A percentile compares a stretch with the other conserved stretches of the same genome.
phyloP scores from a whole-genome alignment of 1,284 basidiomycete species.

The Stereum hirsutum region DNA sequence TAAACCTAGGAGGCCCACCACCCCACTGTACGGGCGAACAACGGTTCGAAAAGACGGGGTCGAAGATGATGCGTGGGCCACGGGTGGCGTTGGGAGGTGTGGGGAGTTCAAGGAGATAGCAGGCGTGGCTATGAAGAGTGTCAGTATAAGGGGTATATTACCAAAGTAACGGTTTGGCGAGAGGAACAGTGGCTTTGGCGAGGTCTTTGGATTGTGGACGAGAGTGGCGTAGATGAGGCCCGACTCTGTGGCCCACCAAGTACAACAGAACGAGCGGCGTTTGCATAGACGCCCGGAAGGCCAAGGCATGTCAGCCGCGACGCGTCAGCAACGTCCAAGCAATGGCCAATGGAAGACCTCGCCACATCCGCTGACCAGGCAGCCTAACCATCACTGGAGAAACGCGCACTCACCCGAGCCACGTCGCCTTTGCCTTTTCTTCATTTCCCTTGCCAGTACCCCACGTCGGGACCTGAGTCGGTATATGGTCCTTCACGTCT shows the following conservation, averaged over 20 bases:
- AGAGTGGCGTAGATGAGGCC: too few species aligned
- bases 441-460: constrained; percentile 8
- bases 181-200: too few species aligned
- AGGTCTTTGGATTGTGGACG: too few species aligned
- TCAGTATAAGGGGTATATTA: background rate
- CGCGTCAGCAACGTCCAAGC: too few species aligned
- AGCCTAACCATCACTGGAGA: too few species aligned
- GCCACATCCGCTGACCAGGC: too few species aligned
- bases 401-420: constrained; percentile 37
- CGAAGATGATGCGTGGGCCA: constrained; percentile 60
- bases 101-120: constrained; percentile 63
- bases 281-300: too few species aligned
- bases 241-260: too few species aligned
- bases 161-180: too few species aligned
- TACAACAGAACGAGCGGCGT: too few species aligned
- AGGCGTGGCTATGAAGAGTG: constrained; percentile 40
- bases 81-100: constrained; percentile 26
- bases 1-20: constrained; percentile 49
- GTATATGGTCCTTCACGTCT: constrained; percentile 15
- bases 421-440: constrained; percentile 39
- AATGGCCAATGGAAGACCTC: too few species aligned
- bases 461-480: constrained; percentile 18
- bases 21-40: constrained; percentile 49
- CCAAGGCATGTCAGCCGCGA: too few species aligned
- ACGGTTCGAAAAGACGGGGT: constrained; percentile 60